A percentile compares a stretch with the other conserved stretches of the same genome.
Evolutionary conservation across 1,139 yeast species (phyloP).

Genomic region (Yamadazyma jaroonii): DNA sequence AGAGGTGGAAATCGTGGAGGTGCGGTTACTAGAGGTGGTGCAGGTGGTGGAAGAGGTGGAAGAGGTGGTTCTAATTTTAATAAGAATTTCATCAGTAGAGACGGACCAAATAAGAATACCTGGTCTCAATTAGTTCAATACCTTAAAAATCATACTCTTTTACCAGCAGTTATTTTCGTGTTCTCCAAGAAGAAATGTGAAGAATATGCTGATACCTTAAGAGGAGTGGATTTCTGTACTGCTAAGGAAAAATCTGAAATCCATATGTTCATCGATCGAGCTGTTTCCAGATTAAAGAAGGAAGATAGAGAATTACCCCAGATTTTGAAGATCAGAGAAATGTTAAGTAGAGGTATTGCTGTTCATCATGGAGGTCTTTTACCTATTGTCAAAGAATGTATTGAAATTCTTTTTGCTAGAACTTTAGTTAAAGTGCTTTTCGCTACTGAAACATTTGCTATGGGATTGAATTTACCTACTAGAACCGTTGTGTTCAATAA

Average conservation of each 20-base stretch:
- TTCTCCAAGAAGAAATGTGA: slow-evolving; percentile 93
- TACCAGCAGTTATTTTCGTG: slow-evolving; percentile 92
- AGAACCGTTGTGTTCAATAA: slow-evolving; percentile 92
- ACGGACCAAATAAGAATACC: slow-evolving; percentile 75
- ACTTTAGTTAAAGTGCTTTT: slow-evolving; percentile 85
- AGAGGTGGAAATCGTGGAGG: slow-evolving; percentile 38
- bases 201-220: slow-evolving; percentile 79
- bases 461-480: slow-evolving; percentile 96
- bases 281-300: slow-evolving; percentile 79
- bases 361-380: slow-evolving; percentile 96
- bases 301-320: slow-evolving; percentile 95
- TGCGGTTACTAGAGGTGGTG: slow-evolving; percentile 33
- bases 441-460: slow-evolving; percentile 98
- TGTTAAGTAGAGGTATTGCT: slow-evolving; percentile 88
- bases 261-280: slow-evolving; percentile 88
- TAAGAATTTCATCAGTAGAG: slow-evolving; percentile 39
- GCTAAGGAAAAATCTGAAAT: slow-evolving; percentile 86
- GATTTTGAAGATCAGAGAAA: slow-evolving; percentile 73
- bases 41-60: slow-evolving; percentile 35
- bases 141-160: slow-evolving; percentile 59
- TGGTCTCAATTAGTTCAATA: slow-evolving; percentile 78
- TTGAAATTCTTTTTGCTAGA: slow-evolving; percentile 86
- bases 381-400: slow-evolving; percentile 93
- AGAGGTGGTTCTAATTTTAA: slow-evolving; percentile 35
- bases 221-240: slow-evolving; percentile 74